Evolutionary conservation across 768 basidiomycete species (phyloP), one percentile per base, ranked within the genome.

Genomic region (Tulasnella sp.): DNA sequence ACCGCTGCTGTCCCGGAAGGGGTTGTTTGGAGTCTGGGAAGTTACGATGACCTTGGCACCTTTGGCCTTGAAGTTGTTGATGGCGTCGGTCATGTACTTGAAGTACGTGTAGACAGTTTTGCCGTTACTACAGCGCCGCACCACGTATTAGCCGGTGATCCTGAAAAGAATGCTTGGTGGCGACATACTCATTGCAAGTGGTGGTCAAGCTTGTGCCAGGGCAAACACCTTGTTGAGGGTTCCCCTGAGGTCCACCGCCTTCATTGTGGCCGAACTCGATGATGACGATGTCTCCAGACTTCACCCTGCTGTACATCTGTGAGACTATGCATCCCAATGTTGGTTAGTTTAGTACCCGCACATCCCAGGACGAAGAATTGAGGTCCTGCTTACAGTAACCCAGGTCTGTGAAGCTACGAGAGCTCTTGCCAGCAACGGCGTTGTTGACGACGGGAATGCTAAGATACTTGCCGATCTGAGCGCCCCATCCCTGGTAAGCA

Each of bases 251-350:
- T 58, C 72, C 52, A 36, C 75, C 75, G n/a, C 75, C 75, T 38
- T 76, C 75, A 46, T 76, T 76, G 48, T 76, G 75, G 19, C 75
- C 75, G 31, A 76, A 76, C 75, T 76, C 75, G 48, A 76, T 76
- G 34, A 76, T 76, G 46, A 76, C 75, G 2, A 48, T 16, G 38
- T 76, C 75, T 39, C 75, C 75, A 24, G 75, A 27, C 52, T 76
- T 76, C 42, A 76, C 75, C 8, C 24, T 24, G 46, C 52, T 76
- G 44, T 46, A 46, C 46, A 76, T 76, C 24, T 38, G 38, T 21
- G 44, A 42, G 31, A 76, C 44, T 46, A 44, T 44, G 46, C 12
- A 76, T 3, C 19, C 9, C 24, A 2, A 42, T 4, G 36, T 38
- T 34, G 44, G 7, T 74, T 31, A 74, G n/a, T 1, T 74, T 31